A percentile compares a stretch with the other conserved stretches of the same genome.
Conservation (phyloP, 78 protist genomes). For the Polysphondylium violaceum region DNA sequence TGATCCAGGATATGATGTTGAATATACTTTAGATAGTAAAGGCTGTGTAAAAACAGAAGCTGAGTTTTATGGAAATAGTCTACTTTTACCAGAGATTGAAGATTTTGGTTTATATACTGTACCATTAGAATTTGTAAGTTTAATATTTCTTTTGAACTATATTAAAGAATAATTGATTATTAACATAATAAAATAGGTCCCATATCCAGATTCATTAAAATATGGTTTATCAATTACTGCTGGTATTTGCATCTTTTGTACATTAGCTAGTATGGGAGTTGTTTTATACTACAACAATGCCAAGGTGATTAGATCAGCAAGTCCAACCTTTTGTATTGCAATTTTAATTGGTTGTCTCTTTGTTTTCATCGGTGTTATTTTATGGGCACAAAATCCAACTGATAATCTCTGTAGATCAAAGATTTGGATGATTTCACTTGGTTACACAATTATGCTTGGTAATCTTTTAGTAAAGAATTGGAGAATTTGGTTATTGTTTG, state of each 20-base stretch:
- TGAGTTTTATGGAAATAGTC: neutral
- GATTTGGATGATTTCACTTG: slow-evolving; percentile 27
- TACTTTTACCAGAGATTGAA: neutral
- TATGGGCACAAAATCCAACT: slow-evolving; percentile 25
- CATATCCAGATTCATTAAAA: slow-evolving; percentile 15
- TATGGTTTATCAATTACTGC: slow-evolving; percentile 7
- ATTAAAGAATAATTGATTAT: neutral
- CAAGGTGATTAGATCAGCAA: slow-evolving; percentile 30
- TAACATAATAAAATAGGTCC: neutral
- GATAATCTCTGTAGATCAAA: slow-evolving; percentile 5
- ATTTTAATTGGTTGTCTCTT: slow-evolving; percentile 36
- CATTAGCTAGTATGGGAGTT: neutral
- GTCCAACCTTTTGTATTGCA: slow-evolving; percentile 30
- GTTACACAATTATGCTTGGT: slow-evolving; percentile 34
- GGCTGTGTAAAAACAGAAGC: neutral
- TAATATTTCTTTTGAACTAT: neutral
- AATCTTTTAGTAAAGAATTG: slow-evolving; percentile 32
- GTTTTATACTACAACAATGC: neutral
- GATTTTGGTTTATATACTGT: slow-evolving; percentile 22
- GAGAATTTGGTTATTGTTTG: slow-evolving; percentile 56
- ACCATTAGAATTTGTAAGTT: slow-evolving; percentile 36
- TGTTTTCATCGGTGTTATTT: slow-evolving; percentile 15
- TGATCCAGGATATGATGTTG: neutral
- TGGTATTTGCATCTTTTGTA: slow-evolving; percentile 3
- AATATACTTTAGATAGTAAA: neutral